phyloP scores from a whole-genome alignment of 1,139 yeast genomes.

The Suhomyces wounanorum region DNA sequence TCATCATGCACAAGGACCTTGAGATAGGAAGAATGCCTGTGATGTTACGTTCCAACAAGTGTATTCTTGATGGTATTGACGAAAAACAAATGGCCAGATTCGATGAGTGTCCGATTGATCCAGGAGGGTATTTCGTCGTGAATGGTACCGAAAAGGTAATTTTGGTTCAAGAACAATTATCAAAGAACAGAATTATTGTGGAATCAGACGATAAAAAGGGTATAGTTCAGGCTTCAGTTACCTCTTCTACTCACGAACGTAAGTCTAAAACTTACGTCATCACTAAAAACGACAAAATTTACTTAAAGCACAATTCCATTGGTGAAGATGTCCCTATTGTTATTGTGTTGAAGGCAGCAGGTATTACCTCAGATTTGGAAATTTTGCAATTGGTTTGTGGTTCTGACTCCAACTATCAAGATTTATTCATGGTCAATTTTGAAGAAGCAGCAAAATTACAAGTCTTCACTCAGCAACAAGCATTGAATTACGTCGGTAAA shows the following conservation, averaged over 20 bases:
- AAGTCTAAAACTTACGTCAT: conserved; percentile 95
- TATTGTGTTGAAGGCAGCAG: conserved; percentile 91
- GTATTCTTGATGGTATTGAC: conserved; percentile 76
- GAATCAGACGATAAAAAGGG: conserved; percentile 96
- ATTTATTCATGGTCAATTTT: conserved; percentile 85
- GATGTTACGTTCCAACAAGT: conserved; percentile 90
- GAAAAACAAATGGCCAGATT: conserved; percentile 84
- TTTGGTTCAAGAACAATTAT: conserved; percentile 92
- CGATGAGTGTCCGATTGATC: conserved; percentile 96
- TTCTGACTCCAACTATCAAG: conserved; percentile 82
- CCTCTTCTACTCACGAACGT: conserved; percentile 96
- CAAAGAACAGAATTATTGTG: conserved; percentile 95
- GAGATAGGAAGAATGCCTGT: conserved; percentile 98
- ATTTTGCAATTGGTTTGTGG: conserved; percentile 95
- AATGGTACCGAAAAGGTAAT: conserved; percentile 98
- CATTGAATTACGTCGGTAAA: conserved; percentile 85
- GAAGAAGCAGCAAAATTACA: conserved; percentile 91
- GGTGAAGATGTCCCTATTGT: conserved; percentile 96
- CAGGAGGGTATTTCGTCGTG: conserved; percentile 97
- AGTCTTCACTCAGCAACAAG: conserved; percentile 90
- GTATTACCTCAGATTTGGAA: conserved; percentile 88
- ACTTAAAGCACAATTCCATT: conserved; percentile 90
- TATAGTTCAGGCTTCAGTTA: conserved; percentile 95
- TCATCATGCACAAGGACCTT: conserved; percentile 84
- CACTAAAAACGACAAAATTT: conserved; percentile 86